Conservation (phyloP, 352 stramenopile species). For the Pythium utonaiense region DNA sequence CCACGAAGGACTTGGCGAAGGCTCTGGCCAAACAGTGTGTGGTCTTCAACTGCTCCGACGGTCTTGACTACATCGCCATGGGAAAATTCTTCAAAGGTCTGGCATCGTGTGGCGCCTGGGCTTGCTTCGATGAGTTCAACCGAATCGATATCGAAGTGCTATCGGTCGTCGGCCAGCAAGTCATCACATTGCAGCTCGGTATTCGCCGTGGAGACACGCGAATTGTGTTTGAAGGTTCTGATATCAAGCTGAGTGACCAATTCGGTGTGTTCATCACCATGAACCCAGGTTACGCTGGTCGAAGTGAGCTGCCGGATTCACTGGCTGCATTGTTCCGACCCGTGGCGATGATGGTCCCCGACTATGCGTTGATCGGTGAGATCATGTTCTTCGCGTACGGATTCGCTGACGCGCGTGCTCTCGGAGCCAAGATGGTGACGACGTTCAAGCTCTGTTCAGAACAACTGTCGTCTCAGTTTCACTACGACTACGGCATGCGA, state of each 20-base stretch:
- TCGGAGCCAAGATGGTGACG: constrained; percentile 84
- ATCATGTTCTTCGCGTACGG: constrained; percentile 92
- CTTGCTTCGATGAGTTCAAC: constrained; percentile 90
- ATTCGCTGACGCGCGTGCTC: constrained; percentile 49
- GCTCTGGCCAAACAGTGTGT: constrained; percentile 94
- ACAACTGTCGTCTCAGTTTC: constrained; percentile 85
- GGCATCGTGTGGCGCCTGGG: constrained; percentile 91
- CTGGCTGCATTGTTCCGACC: constrained; percentile 83
- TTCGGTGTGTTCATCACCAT: constrained; percentile 91
- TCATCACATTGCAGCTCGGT: constrained; percentile 89
- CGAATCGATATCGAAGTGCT: constrained; percentile 88
- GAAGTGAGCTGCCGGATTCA: constrained; percentile 85
- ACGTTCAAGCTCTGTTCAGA: constrained; percentile 90
- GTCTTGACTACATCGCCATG: constrained; percentile 94
- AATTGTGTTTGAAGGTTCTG: constrained; percentile 93
- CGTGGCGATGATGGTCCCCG: constrained; percentile 91
- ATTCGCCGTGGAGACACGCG: constrained; percentile 78
- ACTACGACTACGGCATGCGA: constrained; percentile 92
- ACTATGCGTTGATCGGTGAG: constrained; percentile 87
- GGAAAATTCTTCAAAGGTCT: constrained; percentile 95
- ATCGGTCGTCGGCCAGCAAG: constrained; percentile 87
- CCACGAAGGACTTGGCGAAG: constrained; percentile 94
- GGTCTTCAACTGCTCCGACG: constrained; percentile 93
- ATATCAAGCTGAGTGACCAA: constrained; percentile 93
- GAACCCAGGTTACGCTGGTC: constrained; percentile 87